Conservation (phyloP, 441 rosid genomes). For the Pelargonium cotyledonis region DNA sequence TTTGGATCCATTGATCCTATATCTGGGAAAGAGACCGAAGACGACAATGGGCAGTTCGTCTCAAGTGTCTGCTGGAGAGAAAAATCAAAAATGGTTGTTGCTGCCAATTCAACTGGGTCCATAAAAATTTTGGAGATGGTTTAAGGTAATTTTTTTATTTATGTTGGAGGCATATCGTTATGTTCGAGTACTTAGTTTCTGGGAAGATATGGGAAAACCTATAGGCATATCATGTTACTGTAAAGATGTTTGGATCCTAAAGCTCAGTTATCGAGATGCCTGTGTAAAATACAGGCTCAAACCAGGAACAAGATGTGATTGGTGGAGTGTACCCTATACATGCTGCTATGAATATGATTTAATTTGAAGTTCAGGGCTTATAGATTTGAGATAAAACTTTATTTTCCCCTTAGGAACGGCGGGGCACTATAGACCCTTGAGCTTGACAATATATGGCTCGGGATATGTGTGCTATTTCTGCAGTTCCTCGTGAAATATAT, state of each 20-base stretch:
- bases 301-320: background rate
- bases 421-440: too few species aligned
- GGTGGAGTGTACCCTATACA: too few species aligned
- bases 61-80: conserved; percentile 84
- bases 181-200: background rate
- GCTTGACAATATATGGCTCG: too few species aligned
- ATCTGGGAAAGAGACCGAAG: conserved; percentile 41
- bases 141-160: conserved; percentile 18
- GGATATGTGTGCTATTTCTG: too few species aligned
- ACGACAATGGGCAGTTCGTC: conserved; percentile 60
- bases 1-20: conserved; percentile 49
- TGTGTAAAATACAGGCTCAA: background rate
- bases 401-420: too few species aligned
- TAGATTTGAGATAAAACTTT: too few species aligned
- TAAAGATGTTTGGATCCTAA: background rate
- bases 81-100: conserved; percentile 55
- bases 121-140: conserved; percentile 56
- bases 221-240: background rate
- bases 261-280: background rate
- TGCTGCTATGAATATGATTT: background rate
- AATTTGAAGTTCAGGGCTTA: too few species aligned
- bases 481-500: too few species aligned
- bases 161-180: background rate
- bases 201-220: too few species aligned
- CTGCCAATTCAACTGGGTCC: conserved; percentile 70